Conservation (phyloP, 345 rosid species). For the Gossypium turneri region DNA sequence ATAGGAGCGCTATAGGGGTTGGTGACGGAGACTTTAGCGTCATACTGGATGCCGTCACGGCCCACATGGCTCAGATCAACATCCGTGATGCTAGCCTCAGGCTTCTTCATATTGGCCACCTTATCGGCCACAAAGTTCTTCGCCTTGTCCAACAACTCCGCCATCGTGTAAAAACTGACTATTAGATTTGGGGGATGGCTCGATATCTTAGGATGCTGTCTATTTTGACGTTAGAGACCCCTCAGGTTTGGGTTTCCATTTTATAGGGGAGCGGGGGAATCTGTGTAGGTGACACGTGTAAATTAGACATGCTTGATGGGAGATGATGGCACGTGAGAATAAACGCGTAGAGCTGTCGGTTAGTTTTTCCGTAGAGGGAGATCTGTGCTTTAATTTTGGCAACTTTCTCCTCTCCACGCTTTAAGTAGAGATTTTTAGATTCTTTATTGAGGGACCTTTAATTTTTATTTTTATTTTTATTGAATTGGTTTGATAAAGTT, state of each 20-base stretch:
- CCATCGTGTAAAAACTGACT: conserved; percentile 4
- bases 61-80: conserved; percentile 55
- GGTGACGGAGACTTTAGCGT: conserved; percentile 61
- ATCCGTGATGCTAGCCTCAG: conserved; percentile 60
- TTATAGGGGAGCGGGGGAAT: not conserved
- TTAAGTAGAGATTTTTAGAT: too few relatives aligned
- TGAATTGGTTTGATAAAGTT: too few relatives aligned
- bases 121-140: conserved; percentile 71
- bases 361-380: conserved; percentile 2
- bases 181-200: not conserved
- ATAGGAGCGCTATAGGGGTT: conserved; percentile 70
- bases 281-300: conserved; percentile 7
- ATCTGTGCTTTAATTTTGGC: not conserved
- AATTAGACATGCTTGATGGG: not conserved
- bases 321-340: not conserved
- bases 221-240: not conserved
- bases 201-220: not conserved
- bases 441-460: too few relatives aligned
- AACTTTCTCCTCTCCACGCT: too few relatives aligned
- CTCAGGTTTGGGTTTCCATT: not conserved
- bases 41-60: conserved; percentile 53
- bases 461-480: too few relatives aligned
- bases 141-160: conserved; percentile 56
- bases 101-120: conserved; percentile 53
- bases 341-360: not conserved